Base-by-base conservation (phyloP, 768 basidiomycete species). In the Tricholoma flavovirens region DNA sequence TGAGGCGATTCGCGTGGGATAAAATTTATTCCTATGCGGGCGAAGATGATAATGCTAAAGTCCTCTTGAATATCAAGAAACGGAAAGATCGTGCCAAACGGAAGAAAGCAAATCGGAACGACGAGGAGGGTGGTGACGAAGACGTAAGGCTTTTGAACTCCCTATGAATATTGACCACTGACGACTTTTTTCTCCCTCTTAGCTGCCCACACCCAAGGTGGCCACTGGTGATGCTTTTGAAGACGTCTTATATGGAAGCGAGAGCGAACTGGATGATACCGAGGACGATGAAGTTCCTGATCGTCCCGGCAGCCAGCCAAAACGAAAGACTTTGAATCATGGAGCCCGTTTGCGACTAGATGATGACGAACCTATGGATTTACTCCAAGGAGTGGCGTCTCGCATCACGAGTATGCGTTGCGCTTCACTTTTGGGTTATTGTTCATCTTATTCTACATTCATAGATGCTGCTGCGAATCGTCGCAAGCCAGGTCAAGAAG, bases 181-280 rank as follows among this genome's bases (percentile, higher is more conserved):
- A 63, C 24, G 21, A 21, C n/a, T 4, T 19, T 24, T 45, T 45
- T 33, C 29, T 53, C 33, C 22, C 24, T 55, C 45, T 12, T 60
- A 83, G 83, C 71, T 62, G 49, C 73, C 74, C 48, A 71, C 71
- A 26, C 65, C 66, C 15, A 84, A 84, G 66, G 76, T 76, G 15
- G 75, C 77, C 5, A 77, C 83, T 33, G 91, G 93, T 14, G 89
- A 94, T 67, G 94, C 95, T 0, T 99, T 98, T 60, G 95, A 99
- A 67, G 95, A 99, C 66, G 92, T 98, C 0, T 75, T 99, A 24
- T 98, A 98, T 68, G 95, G 94, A 40, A 96, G 93, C 66, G 97
- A 98, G 66, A 93, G 91, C 61, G 95, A 98, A 65, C 71, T 88
- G 30, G 88, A 85, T 2, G 86, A 86, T 59, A 83, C 81, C 59